Evolutionary conservation across 139 green algal species (phyloP).

Genomic region (Tetradesmus obliquus): DNA sequence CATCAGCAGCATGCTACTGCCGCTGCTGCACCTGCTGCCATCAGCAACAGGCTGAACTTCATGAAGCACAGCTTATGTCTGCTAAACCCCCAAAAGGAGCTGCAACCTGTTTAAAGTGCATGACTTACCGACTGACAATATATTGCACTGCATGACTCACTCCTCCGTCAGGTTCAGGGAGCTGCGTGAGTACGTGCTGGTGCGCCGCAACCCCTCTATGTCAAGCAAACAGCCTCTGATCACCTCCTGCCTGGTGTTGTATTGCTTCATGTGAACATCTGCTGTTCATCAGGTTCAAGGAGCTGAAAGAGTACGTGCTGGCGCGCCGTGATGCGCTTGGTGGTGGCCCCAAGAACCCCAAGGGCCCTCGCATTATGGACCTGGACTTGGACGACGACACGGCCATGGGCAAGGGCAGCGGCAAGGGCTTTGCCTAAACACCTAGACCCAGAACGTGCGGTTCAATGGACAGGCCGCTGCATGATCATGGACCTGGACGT

Average conservation of each 20-base stretch:
- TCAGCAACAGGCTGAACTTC: no score
- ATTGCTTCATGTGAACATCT: background rate
- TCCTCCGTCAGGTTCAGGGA: constrained; percentile 76
- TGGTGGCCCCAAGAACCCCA: background rate
- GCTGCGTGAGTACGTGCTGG: constrained; percentile 86
- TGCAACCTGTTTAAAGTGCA: no score
- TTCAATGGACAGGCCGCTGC: background rate
- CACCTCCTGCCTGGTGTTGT: background rate
- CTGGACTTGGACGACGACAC: constrained; percentile 38
- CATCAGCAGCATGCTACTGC: no score
- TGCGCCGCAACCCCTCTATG: constrained; percentile 37
- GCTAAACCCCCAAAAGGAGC: no score
- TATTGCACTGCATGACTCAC: background rate
- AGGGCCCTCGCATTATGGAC: constrained; percentile 39
- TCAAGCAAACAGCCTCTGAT: no score
- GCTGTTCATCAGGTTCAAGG: constrained; percentile 70
- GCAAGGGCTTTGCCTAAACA: constrained; percentile 52
- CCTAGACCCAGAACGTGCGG: background rate
- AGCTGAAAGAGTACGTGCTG: constrained; percentile 89
- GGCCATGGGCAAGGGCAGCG: constrained; percentile 22
- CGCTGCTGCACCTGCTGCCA: no score
- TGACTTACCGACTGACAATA: no score
- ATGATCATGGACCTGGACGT: constrained; percentile 46
- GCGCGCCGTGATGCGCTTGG: constrained; percentile 65
- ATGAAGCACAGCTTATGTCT: no score